A percentile compares a stretch with the other conserved stretches of the same genome.
Evolutionary conservation across 129 eudicot species (phyloP).

Genomic region (Helichrysum umbraculigerum): DNA sequence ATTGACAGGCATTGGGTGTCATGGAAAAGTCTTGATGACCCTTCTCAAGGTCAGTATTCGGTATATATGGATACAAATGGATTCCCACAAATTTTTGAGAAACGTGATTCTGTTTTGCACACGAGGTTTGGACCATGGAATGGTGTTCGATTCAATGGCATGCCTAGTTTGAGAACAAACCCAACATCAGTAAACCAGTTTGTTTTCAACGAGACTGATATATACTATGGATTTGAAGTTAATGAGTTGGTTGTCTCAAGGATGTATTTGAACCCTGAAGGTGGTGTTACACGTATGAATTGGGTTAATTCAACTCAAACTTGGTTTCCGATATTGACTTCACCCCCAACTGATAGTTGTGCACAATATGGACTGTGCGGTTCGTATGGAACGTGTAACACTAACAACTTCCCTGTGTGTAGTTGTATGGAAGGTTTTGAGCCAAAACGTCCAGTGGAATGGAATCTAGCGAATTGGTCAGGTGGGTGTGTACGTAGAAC

Average conservation of each 20-base stretch:
- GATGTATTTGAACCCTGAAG: slow-evolving; percentile 1
- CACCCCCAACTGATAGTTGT: background rate
- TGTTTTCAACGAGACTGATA: slow-evolving; percentile 23
- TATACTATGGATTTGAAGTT: slow-evolving; percentile 19
- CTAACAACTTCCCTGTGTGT: slow-evolving; percentile 35
- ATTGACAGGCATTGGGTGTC: slow-evolving; percentile 20
- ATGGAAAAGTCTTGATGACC: slow-evolving; percentile 41
- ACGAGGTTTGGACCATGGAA: slow-evolving; percentile 45
- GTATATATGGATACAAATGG: slow-evolving; percentile 31
- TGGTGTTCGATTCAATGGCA: slow-evolving; percentile 39
- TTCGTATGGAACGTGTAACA: slow-evolving; percentile 41
- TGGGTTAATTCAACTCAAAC: slow-evolving; percentile 15
- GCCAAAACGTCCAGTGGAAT: slow-evolving; percentile 34
- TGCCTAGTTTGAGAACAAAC: slow-evolving; percentile 18
- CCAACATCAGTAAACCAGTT: slow-evolving; percentile 19
- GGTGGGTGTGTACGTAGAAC: slow-evolving; percentile 49
- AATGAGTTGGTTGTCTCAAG: background rate
- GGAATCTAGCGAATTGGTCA: slow-evolving; percentile 46
- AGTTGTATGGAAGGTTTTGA: slow-evolving; percentile 50
- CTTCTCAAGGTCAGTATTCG: slow-evolving; percentile 29
- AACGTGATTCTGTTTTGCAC: background rate
- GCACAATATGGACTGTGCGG: slow-evolving; percentile 44
- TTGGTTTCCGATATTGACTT: background rate
- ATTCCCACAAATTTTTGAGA: slow-evolving; percentile 28
- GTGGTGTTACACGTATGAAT: slow-evolving; percentile 5